Base-by-base conservation (phyloP, 768 basidiomycete species). In the Calocybe gangraenosa region DNA sequence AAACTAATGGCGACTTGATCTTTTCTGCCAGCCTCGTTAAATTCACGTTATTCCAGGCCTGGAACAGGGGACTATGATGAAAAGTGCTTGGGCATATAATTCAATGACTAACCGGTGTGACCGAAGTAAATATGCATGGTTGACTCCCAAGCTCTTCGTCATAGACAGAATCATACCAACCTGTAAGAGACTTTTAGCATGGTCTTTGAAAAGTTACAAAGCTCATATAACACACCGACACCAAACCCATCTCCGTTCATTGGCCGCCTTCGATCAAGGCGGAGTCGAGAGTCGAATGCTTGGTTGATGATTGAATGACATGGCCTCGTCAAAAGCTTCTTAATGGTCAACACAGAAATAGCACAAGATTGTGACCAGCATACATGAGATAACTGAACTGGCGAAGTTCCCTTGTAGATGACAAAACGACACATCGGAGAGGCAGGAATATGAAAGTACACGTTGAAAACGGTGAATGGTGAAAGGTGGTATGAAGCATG, bases 21-120 rank as follows among this genome's bases (percentile, higher is more conserved):
- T 98, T 98, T 66, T 97, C 94, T 0, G 96, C 95, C 22, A 99
- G 66, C 13, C 96, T 80, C n/a, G 78, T 79, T 35, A 99, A 75
- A 61, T 99, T 98, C 19, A 84, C 79, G 58, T 97, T 96, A 58
- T 93, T 94, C 95, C 96, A 98, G 6, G 93, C 96, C 87, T 96
- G 25, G 25, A 28, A 17, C 3, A 37, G 7, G 15, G 3, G 14
- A 34, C 7, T 22, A 3, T 37, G 9, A 9, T 25, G 25, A 18
- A 40, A 14, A n/a, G n/a, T n/a, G n/a, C n/a, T n/a, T n/a, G 25
- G 6, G 25, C 5, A 11, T 28, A 28, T 28, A 28, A 11, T 11
- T 28, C 25, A 35, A 32, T n/a, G 22, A 62, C 76, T 56, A 57
- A 92, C 93, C 3, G 94, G 94, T 9, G 93, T 92, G 15, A 95